Evolutionary conservation across 1,139 yeast genomes (phyloP).

Genomic region (Taphrina communis): DNA sequence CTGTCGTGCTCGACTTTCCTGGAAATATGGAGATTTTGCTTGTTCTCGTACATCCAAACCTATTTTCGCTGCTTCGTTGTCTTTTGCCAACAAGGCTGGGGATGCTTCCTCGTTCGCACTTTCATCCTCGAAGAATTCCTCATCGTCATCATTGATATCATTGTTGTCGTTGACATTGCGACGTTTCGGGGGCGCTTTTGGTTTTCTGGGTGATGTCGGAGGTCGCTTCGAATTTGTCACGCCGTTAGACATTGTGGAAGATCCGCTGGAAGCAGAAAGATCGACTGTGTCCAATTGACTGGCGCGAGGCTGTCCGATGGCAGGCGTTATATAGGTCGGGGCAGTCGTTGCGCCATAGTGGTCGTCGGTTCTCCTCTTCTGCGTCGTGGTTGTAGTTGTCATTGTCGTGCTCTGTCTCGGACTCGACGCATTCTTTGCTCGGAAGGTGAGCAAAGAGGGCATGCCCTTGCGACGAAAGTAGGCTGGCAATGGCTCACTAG

Average conservation of each 20-base stretch:
- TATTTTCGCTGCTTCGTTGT: not conserved
- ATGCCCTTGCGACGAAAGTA: constrained; percentile 10
- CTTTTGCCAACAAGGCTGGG: constrained; percentile 8
- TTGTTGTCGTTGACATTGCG: constrained; percentile 22
- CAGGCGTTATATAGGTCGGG: constrained; percentile 31
- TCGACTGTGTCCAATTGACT: constrained; percentile 32
- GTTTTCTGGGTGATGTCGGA: constrained; percentile 33
- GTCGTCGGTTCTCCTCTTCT: not conserved
- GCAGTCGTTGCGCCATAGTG: not conserved
- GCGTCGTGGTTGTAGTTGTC: not conserved
- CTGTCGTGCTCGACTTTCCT: not conserved
- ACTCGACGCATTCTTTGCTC: not conserved
- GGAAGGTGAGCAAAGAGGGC: constrained; percentile 28
- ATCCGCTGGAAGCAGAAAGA: constrained; percentile 17
- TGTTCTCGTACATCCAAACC: not conserved
- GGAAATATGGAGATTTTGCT: constrained; percentile 7
- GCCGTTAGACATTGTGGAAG: not conserved
- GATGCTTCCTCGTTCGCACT: constrained; percentile 2
- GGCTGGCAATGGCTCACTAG: constrained; percentile 16
- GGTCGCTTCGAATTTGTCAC: constrained; percentile 15
- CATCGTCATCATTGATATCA: constrained; percentile 19
- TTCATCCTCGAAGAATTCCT: constrained; percentile 18
- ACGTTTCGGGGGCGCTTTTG: constrained; percentile 29
- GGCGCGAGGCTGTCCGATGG: not conserved
- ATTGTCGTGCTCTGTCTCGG: not conserved